These are phyloP conservation scores for Tremellales sp. DNA, from an alignment of 1,284 basidiomycete genomes.

Conservation along the genomic window DNA sequence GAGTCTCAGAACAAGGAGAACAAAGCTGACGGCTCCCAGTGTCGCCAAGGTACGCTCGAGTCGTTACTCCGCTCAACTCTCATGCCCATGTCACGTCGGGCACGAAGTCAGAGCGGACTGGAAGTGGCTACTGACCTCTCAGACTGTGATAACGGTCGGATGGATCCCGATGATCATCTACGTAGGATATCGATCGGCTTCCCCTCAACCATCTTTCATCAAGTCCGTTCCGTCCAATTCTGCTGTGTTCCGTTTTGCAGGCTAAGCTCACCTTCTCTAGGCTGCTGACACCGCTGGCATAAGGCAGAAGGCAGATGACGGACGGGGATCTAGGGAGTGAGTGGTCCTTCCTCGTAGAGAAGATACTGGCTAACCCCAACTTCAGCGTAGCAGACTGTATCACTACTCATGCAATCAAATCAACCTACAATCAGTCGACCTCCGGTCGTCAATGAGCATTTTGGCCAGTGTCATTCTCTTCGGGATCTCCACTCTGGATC, in stretches of 20 bases:
- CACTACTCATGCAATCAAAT: neutral
- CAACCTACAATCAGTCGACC: neutral
- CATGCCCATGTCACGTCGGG: neutral
- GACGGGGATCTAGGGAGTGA: neutral
- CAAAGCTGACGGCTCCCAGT: constrained; percentile 4
- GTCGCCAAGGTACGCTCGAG: constrained; percentile 39
- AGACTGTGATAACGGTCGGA: constrained; percentile 84
- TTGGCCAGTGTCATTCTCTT: neutral
- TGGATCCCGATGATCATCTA: constrained; percentile 95
- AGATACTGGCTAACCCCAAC: neutral
- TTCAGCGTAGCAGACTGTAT: neutral
- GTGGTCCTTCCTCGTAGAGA: neutral
- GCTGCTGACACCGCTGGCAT: constrained; percentile 84
- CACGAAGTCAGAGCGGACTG: neutral
- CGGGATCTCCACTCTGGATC: neutral
- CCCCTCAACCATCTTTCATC: constrained; percentile 86
- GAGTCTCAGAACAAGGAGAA: neutral
- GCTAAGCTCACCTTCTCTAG: constrained; percentile 48
- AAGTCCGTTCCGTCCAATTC: constrained; percentile 58
- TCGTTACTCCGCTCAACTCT: no score
- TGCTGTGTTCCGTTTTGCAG: neutral
- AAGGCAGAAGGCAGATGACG: constrained; percentile 30
- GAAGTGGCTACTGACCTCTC: neutral
- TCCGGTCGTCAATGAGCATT: neutral
- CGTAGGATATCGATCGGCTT: constrained; percentile 81